A percentile compares a stretch with the other conserved stretches of the same genome.
Evolutionary conservation across 2,329 filamentous ascomycete species (phyloP).

Genomic region (Stagonosporopsis rhizophila): DNA sequence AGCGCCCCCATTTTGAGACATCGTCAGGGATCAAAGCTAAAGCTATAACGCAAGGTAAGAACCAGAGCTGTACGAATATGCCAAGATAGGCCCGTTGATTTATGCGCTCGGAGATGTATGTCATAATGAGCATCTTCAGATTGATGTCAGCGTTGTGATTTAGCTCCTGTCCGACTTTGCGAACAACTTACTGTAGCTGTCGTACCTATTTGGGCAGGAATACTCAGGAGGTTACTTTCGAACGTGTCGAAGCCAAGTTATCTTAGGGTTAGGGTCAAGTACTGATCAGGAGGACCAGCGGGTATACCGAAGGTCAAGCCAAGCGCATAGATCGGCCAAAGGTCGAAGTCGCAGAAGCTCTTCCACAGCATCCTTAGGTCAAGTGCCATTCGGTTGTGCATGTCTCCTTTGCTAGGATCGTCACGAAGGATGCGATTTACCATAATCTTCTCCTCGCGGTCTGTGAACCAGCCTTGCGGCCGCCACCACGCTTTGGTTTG

Average conservation of each 20-base stretch:
- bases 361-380: not conserved
- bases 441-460: constrained; percentile 73
- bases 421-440: constrained; percentile 68
- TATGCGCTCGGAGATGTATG: not conserved
- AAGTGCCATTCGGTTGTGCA: constrained; percentile 60
- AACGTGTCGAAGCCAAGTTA: too few species aligned
- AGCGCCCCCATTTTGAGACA: not conserved
- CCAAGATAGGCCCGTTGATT: not conserved
- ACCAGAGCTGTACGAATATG: not conserved
- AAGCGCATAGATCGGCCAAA: not conserved
- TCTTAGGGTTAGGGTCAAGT: not conserved
- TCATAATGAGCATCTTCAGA: not conserved
- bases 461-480: constrained; percentile 67
- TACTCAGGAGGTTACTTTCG: too few species aligned
- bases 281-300: not conserved
- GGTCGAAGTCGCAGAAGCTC: not conserved
- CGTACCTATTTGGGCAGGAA: not conserved
- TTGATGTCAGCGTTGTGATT: not conserved
- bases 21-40: not conserved
- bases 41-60: not conserved
- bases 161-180: not conserved
- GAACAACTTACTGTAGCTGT: not conserved
- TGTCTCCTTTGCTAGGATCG: constrained; percentile 63
- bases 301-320: not conserved
- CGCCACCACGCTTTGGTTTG: not conserved